Base-by-base conservation (phyloP, 441 rosid genomes). In the Raphanus hybrid region DNA sequence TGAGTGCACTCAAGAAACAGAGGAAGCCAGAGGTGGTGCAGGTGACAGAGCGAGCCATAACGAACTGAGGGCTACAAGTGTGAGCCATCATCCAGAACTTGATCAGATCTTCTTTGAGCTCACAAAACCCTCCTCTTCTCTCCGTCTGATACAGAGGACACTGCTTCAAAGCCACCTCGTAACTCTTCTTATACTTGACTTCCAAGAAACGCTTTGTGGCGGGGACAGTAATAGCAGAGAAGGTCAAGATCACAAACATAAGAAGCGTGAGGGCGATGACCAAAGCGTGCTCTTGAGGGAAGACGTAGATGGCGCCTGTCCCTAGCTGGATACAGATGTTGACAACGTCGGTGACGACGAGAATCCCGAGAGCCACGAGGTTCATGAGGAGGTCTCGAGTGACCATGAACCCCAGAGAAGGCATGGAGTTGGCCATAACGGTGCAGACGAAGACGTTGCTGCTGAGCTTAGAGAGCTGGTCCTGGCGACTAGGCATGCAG, bases 21-120 rank as follows among this genome's bases (percentile, higher is more conserved):
- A 87, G 70, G 8, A 84, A 87, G 5, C 95, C 96, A 8, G 96
- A 81, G 63, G 97, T 92, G 70, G 85, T 73, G 76, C 88, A 82
- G 6, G 90, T 87, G 27, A 85, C 97, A 0, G 92, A 94, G 64
- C 95, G 87, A 27, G 87, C 92, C 67, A 91, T 79, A 55, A 94
- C 97, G 55, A 92, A 92, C 82, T 94, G 98, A 3, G 98, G 98
- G 70, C 90, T 87, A 76, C 85, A 67, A 60, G 95, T 92, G 78
- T 92, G 87, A 74, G 98, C 95, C 97, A 94, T 92, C 90, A 94
- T 86, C 94, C 97, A 91, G 60, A 74, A 89, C 64, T 84, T 92
- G 87, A 80, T 77, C 10, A 94, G 63, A 20, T 77, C 85, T 61
- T 83, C 86, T 78, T 83, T 90, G 10, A 92, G 85, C 76, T 84